phyloP scores from a whole-genome alignment of 305 asterid species.

The Stenogyne calaminthoides region DNA sequence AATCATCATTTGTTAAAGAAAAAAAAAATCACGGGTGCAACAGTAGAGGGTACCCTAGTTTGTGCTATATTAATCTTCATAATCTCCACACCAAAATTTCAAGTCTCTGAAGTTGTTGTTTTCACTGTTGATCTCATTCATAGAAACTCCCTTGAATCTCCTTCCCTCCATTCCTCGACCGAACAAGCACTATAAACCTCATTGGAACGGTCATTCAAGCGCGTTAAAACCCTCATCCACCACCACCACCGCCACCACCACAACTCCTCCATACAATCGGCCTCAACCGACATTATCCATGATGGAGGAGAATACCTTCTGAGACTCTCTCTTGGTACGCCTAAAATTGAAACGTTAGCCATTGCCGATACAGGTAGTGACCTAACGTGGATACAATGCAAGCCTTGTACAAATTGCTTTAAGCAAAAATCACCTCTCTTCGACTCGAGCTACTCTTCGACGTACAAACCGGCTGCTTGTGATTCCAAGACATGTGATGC shows the following conservation, averaged over 20 bases:
- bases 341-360: constrained; percentile 43
- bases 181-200: constrained; percentile 21
- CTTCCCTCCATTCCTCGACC: constrained; percentile 1
- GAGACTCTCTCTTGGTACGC: constrained; percentile 61
- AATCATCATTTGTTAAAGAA: neutral
- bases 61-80: constrained; percentile 25
- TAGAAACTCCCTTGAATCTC: constrained; percentile 44
- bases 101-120: constrained; percentile 35
- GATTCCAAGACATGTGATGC: constrained; percentile 30
- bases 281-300: constrained; percentile 32
- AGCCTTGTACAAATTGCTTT: constrained; percentile 52
- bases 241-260: neutral
- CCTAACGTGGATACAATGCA: constrained; percentile 68
- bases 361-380: constrained; percentile 71
- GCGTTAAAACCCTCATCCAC: constrained; percentile 24
- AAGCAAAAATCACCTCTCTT: constrained; percentile 45
- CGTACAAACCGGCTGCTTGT: constrained; percentile 44
- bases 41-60: neutral
- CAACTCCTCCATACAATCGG: constrained; percentile 13
- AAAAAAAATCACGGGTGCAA: constrained; percentile 5
- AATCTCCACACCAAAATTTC: constrained; percentile 8
- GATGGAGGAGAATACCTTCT: constrained; percentile 50
- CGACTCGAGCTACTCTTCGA: constrained; percentile 39
- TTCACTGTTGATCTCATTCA: constrained; percentile 51
- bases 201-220: constrained; percentile 43